A percentile compares a stretch with the other conserved stretches of the same genome.
phyloP scores from a whole-genome alignment of 225 moss, liverwort and hornwort genomes.

The Climacium dendroides region DNA sequence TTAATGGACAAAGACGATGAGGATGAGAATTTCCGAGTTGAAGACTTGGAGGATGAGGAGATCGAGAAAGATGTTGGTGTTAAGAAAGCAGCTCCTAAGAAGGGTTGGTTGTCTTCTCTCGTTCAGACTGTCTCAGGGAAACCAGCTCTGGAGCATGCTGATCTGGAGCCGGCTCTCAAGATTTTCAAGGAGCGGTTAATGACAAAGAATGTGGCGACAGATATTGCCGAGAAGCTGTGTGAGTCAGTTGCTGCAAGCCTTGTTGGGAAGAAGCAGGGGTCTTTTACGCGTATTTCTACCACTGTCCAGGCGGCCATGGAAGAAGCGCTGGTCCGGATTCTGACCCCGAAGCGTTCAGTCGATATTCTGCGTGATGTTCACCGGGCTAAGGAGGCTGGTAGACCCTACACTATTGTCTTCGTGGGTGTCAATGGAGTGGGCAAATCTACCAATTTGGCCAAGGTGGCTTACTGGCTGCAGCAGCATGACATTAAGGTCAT shows the following conservation, averaged over 20 bases:
- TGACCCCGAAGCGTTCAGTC: constrained; percentile 93
- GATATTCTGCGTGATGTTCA: constrained; percentile 91
- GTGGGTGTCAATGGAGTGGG: constrained; percentile 99
- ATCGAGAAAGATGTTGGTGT: constrained; percentile 17
- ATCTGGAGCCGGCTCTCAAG: constrained; percentile 87
- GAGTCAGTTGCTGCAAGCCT: constrained; percentile 94
- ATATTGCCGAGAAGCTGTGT: constrained; percentile 97
- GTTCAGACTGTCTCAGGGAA: constrained; percentile 87
- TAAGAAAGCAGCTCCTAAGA: constrained; percentile 42
- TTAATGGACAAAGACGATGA: constrained; percentile 83
- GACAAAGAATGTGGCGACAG: constrained; percentile 97
- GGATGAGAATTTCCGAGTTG: constrained; percentile 55
- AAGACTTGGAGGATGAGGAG: constrained; percentile 53
- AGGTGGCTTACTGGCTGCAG: constrained; percentile 96
- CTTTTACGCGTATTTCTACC: constrained; percentile 81
- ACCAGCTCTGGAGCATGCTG: constrained; percentile 64
- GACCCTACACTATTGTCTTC: constrained; percentile 85
- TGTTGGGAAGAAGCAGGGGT: constrained; percentile 92
- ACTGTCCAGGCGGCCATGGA: constrained; percentile 98
- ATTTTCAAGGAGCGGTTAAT: constrained; percentile 84
- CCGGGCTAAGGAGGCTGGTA: constrained; percentile 81
- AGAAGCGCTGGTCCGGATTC: constrained; percentile 75
- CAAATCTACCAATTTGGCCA: constrained; percentile 97
- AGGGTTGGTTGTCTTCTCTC: constrained; percentile 91
- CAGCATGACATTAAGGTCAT: constrained; percentile 94